These are phyloP conservation scores for Coniochaeta sp. DNA, from an alignment of 2,329 filamentous ascomycete genomes.

Conservation along the genomic window DNA sequence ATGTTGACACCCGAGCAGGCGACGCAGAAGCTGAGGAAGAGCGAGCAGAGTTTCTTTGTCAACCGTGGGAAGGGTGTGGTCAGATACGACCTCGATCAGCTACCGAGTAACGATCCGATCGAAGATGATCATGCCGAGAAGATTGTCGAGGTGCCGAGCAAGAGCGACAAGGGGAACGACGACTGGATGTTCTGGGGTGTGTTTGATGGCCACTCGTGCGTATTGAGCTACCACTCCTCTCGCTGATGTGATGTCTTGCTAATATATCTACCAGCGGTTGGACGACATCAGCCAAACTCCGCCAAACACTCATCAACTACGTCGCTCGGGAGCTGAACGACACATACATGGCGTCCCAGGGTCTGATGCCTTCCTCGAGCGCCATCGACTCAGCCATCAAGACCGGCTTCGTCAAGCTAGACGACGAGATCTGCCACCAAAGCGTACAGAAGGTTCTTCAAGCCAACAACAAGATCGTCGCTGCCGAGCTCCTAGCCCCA, in stretches of 20 bases:
- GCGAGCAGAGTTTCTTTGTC: conserved; percentile 87
- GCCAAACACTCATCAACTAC: conserved; percentile 84
- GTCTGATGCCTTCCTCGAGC: conserved; percentile 63
- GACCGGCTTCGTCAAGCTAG: conserved; percentile 77
- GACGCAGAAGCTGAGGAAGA: conserved; percentile 77
- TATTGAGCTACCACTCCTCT: conserved; percentile 12
- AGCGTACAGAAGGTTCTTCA: conserved; percentile 89
- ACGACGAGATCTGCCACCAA: conserved; percentile 90
- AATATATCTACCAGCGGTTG: conserved; percentile 57
- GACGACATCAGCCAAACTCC: conserved; percentile 94
- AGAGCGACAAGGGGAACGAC: conserved; percentile 46
- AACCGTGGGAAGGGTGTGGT: conserved; percentile 86
- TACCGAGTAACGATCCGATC: conserved; percentile 94
- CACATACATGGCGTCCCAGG: conserved; percentile 70
- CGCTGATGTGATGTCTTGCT: not conserved
- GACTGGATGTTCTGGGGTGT: conserved; percentile 99
- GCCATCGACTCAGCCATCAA: conserved; percentile 90
- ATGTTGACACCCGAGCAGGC: conserved; percentile 96
- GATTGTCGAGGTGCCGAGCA: conserved; percentile 80
- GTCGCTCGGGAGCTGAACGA: conserved; percentile 88
- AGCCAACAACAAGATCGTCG: conserved; percentile 79
- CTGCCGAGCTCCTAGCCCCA: conserved; percentile 84
- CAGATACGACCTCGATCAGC: conserved; percentile 88
- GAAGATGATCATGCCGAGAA: conserved; percentile 98
- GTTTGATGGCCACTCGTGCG: conserved; percentile 91